A percentile compares a stretch with the other conserved stretches of the same genome.
phyloP scores from a whole-genome alignment of 768 basidiomycete genomes.

The Calocera viscosa region DNA sequence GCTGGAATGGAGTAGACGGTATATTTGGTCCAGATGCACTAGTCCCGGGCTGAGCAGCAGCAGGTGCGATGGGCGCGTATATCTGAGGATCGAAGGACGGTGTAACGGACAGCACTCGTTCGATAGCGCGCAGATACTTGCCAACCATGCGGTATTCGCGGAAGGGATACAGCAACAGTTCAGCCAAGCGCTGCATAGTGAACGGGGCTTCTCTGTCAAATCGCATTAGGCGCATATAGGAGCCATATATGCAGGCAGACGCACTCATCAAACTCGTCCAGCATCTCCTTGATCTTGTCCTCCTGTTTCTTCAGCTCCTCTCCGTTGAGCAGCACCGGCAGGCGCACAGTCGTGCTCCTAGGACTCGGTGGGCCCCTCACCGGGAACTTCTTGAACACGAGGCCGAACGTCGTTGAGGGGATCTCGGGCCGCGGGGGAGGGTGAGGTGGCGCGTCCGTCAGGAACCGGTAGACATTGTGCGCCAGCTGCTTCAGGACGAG shows the following conservation, averaged over 20 bases:
- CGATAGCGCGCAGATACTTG: slow-evolving; percentile 79
- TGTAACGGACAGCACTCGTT: slow-evolving; percentile 71
- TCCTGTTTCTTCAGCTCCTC: slow-evolving; percentile 50
- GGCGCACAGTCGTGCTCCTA: neutral
- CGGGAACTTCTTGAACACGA: neutral
- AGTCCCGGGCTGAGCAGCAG: slow-evolving; percentile 28
- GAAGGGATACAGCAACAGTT: slow-evolving; percentile 57
- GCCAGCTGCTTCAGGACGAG: neutral
- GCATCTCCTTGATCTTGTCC: slow-evolving; percentile 43
- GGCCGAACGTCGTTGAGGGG: neutral
- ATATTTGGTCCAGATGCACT: slow-evolving; percentile 40
- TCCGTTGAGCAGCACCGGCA: slow-evolving; percentile 31
- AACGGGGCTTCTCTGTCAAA: slow-evolving; percentile 54
- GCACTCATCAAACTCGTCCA: slow-evolving; percentile 67
- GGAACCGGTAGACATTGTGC: neutral
- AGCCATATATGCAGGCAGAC: slow-evolving; percentile 21
- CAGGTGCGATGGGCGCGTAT: slow-evolving; percentile 37
- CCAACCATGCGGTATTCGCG: slow-evolving; percentile 64
- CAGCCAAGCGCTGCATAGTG: slow-evolving; percentile 80
- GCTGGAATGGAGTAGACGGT: slow-evolving; percentile 21
- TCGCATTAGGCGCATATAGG: slow-evolving; percentile 13
- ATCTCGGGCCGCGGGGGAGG: neutral
- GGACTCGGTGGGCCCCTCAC: neutral
- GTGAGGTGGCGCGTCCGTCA: neutral
- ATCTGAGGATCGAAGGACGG: slow-evolving; percentile 48